Conservation (phyloP, 768 basidiomycete species). For the Mycena alexandri region DNA sequence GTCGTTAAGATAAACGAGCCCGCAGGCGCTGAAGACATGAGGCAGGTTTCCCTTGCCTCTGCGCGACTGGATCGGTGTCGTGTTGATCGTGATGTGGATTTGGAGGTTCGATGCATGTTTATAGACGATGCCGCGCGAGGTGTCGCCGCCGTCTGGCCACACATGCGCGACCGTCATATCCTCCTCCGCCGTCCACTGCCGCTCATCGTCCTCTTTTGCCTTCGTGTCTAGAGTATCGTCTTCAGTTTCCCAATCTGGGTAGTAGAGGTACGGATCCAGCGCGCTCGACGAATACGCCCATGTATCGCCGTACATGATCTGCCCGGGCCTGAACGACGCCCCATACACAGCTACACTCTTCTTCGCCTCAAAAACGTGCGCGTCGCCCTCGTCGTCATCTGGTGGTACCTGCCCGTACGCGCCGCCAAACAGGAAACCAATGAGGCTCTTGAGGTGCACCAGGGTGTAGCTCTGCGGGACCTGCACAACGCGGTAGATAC, state of each 20-base stretch:
- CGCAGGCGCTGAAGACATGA: conserved; percentile 67
- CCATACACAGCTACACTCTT: conserved; percentile 58
- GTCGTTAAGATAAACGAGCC: conserved; percentile 53
- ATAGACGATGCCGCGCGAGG: conserved; percentile 68
- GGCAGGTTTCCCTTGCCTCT: conserved; percentile 74
- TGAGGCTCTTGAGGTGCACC: conserved; percentile 70
- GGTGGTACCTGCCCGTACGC: conserved; percentile 31
- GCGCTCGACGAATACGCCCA: conserved; percentile 65
- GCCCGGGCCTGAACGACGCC: conserved; percentile 58
- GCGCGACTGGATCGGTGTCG: conserved; percentile 61
- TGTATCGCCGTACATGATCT: conserved; percentile 64
- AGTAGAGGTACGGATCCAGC: conserved; percentile 65
- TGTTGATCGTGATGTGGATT: conserved; percentile 76
- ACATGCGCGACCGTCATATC: conserved; percentile 70
- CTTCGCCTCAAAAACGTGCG: conserved; percentile 73
- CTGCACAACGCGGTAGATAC: conserved; percentile 74
- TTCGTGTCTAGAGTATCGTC: conserved; percentile 52
- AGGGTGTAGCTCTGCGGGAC: conserved; percentile 81
- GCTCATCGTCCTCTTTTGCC: conserved; percentile 57
- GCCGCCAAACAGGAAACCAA: conserved; percentile 70
- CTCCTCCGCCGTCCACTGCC: conserved; percentile 80
- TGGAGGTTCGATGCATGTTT: conserved; percentile 64
- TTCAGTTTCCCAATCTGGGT: conserved; percentile 46
- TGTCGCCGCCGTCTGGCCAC: conserved; percentile 65
- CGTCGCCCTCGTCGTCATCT: conserved; percentile 35